Percentiles rank a stretch among this genome's conserved stretches.
phyloP scores from a whole-genome alignment of 176 grass and related monocot genomes.

The Musa itinerans region DNA sequence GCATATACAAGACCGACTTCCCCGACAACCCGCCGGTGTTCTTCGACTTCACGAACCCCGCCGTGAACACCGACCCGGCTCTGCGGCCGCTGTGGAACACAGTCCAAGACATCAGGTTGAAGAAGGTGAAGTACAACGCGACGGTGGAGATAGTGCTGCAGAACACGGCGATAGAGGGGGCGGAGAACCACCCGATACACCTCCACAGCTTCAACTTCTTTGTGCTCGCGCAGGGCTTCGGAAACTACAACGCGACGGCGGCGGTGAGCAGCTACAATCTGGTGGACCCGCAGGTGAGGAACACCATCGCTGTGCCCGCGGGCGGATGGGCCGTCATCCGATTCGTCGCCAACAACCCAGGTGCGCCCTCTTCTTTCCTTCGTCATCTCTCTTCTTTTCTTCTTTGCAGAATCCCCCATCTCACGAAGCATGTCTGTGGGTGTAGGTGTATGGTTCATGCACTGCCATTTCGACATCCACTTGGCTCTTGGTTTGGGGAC shows the following conservation, averaged over 20 bases:
- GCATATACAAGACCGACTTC: constrained; percentile 53
- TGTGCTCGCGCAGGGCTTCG: constrained; percentile 51
- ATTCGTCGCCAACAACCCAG: constrained; percentile 59
- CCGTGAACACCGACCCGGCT: too few relatives aligned
- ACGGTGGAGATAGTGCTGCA: constrained; percentile 66
- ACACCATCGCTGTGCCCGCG: constrained; percentile 52
- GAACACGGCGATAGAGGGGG: constrained; percentile 45
- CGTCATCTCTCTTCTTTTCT: too few relatives aligned
- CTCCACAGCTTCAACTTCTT: constrained; percentile 59
- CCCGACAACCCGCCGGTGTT: constrained; percentile 32
- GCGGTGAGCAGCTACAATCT: constrained; percentile 24
- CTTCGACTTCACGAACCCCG: constrained; percentile 47
- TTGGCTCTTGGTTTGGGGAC: constrained; percentile 33
- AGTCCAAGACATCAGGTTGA: constrained; percentile 31
- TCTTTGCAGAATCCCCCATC: too few relatives aligned
- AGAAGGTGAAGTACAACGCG: constrained; percentile 34
- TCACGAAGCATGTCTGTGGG: not conserved
- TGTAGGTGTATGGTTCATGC: constrained; percentile 61
- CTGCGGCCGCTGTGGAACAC: constrained; percentile 22
- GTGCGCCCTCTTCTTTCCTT: constrained; percentile 9
- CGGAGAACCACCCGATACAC: constrained; percentile 69
- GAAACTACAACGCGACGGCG: constrained; percentile 33
- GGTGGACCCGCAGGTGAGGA: constrained; percentile 50
- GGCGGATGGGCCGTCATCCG: constrained; percentile 62
- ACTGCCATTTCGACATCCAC: constrained; percentile 58